These are phyloP conservation scores for Pyrenophora graminea DNA, from an alignment of 2,329 filamentous ascomycete species.

Conservation along the genomic window DNA sequence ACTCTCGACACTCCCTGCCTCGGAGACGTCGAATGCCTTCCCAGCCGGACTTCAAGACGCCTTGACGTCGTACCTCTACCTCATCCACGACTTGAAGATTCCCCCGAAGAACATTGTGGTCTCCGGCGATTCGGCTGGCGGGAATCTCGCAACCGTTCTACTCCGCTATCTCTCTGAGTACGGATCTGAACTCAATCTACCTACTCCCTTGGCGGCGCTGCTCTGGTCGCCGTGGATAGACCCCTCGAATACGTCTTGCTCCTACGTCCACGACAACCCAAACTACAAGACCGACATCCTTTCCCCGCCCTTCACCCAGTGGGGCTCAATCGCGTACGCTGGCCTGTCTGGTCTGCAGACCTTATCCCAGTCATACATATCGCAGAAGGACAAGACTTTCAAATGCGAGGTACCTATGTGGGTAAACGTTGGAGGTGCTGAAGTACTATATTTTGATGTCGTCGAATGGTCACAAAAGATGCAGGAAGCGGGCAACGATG, in stretches of 20 bases:
- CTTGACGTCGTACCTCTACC: slow-evolving; percentile 53
- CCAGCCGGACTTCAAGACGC: slow-evolving; percentile 58
- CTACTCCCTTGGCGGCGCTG: slow-evolving; percentile 44
- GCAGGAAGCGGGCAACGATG: slow-evolving; percentile 46
- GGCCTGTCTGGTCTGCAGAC: slow-evolving; percentile 18
- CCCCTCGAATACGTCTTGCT: slow-evolving; percentile 35
- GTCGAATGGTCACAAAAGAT: slow-evolving; percentile 47
- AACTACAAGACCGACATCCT: slow-evolving; percentile 52
- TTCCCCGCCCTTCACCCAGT: slow-evolving; percentile 43
- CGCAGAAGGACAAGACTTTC: slow-evolving; percentile 47
- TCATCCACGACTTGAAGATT: slow-evolving; percentile 49
- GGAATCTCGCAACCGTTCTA: slow-evolving; percentile 51
- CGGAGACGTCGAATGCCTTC: slow-evolving; percentile 49
- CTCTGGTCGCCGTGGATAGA: slow-evolving; percentile 53
- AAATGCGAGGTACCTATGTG: slow-evolving; percentile 47
- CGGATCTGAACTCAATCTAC: slow-evolving; percentile 41
- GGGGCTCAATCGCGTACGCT: slow-evolving; percentile 49
- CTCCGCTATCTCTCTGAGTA: slow-evolving; percentile 54
- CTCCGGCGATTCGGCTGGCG: slow-evolving; percentile 57
- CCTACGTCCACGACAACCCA: slow-evolving; percentile 34
- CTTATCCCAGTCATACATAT: slow-evolving; percentile 45
- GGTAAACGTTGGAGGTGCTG: slow-evolving; percentile 48
- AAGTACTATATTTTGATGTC: slow-evolving; percentile 50
- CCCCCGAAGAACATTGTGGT: slow-evolving; percentile 50
- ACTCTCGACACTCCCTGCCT: slow-evolving; percentile 48